Evolutionary conservation across 2,329 filamentous ascomycete genomes (phyloP), one percentile per base, ranked within the genome.

Genomic region (Chrysosphaeria jannelii): DNA sequence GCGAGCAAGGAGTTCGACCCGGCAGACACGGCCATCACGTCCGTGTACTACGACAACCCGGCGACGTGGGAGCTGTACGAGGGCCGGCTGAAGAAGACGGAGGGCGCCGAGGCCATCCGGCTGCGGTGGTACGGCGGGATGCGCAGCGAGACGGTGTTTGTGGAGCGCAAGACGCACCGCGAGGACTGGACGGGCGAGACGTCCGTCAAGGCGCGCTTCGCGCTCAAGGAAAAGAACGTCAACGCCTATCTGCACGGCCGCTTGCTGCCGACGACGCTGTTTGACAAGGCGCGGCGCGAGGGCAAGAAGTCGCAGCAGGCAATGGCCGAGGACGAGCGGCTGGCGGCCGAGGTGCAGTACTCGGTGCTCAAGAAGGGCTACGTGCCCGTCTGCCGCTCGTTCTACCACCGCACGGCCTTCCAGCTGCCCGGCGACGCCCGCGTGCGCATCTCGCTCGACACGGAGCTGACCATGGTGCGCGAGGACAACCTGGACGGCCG

Each of bases 111-210:
- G 46, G 85, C 85, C 5, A 89, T 93, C 34, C 76, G 85, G 39
- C 54, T 97, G 29, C 63, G 85, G 33, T 97, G 85, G 85, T 97
- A 97, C 39, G 85, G 85, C 29, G 78, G 75, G 20, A 91, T 97
- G 81, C 65, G 85, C 36, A 76, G 54, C 25, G 79, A 93, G 39
- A 85, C 75, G 25, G 88, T 93, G 27, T 97, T 93, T 38, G 70
- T 97, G 13, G 85, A 97, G 51, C 64, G 85, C 30, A 97, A 97
- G 48, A 97, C 85, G 1, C 85, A 97, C 49, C 69, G 85, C 19
- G 85, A 97, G 44, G 85, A 97, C 43, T 97, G 85, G 85, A 97
- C 85, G 0, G 85, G 85, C 28, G 85, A 97, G 43, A 90, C 93
- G 48, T 93, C 81, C 2, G 85, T 97, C 47, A 97, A 97, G 50